Percentiles rank a stretch among this genome's conserved stretches.
phyloP scores from a whole-genome alignment of 768 basidiomycete species.

The Postia placenta region DNA sequence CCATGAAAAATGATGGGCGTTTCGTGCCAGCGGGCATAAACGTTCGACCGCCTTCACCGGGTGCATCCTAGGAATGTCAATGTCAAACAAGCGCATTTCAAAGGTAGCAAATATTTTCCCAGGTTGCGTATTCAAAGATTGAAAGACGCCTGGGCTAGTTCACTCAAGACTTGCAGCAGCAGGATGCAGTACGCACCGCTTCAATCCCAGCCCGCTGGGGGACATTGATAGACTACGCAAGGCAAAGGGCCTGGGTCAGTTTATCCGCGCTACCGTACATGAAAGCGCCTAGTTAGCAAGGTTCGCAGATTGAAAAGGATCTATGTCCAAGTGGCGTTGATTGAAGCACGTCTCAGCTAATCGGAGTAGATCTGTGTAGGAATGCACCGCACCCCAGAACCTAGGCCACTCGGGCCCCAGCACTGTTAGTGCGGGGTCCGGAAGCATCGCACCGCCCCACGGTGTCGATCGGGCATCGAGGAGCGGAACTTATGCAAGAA shows the following conservation, averaged over 20 bases:
- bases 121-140: too few species aligned
- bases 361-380: neutral
- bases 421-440: neutral
- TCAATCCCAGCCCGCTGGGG: too few species aligned
- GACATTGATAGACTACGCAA: neutral
- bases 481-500: neutral
- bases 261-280: neutral
- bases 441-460: neutral
- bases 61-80: neutral
- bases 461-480: neutral
- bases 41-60: neutral
- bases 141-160: too few species aligned
- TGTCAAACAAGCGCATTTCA: neutral
- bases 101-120: neutral
- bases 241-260: neutral
- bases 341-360: neutral
- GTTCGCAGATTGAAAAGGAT: neutral
- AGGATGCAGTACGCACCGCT: too few species aligned
- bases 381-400: neutral
- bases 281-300: neutral
- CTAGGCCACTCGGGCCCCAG: neutral
- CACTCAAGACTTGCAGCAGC: too few species aligned
- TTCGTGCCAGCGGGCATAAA: neutral
- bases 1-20: neutral
- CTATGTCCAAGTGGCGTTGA: neutral